Base-by-base conservation (phyloP, 495 filamentous ascomycete species). In the Penicillium dipodomyicola region DNA sequence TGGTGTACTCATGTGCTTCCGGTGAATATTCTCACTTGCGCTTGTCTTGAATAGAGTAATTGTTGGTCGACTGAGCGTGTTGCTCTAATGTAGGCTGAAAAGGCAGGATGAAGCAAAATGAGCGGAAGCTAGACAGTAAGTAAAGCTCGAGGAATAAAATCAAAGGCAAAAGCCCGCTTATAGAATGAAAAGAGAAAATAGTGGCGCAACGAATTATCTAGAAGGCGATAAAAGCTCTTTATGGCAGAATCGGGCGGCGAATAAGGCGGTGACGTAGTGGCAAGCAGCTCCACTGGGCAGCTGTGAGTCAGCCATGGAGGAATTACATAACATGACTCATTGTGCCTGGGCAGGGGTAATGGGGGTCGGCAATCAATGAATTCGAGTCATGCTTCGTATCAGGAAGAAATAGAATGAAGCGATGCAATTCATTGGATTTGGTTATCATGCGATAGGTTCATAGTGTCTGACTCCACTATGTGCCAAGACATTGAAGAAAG, bases 201-300 rank as follows among this genome's bases (percentile, higher is more conserved):
- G 52, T 35, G 25, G 54, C 48, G 49, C n/a, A 23, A 42, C 30
- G 54, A 60, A 60, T 46, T 50, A 44, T 57, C 52, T 45, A 42
- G 60, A 49, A 63, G 40, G 27, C 52, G 60, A 60, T 54, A 63
- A 65, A 63, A 63, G 52, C 60, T 55, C 52, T 52, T 52, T 29
- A 12, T n/a, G 62, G 63, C 63, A 65, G 43, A 55, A 63, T 65
- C 11, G 23, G 60, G 63, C 63, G 63, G 63, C 50, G 47, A 3
- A 7, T 0, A 5, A 12, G 54, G 63, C 63, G 63, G 63, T 65
- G 46, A 58, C 46, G 29, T 50, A 45, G 54, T 53, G 57, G 52
- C 35, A 11, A 17, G 25, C 19, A 7, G 35, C 17, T 20, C 25
- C 25, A 1, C 27, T 29, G 27, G 27, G 27, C 45, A 19, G 3